Conservation (phyloP, 257 asterid genomes). For the Solanum pimpinellifolium region DNA sequence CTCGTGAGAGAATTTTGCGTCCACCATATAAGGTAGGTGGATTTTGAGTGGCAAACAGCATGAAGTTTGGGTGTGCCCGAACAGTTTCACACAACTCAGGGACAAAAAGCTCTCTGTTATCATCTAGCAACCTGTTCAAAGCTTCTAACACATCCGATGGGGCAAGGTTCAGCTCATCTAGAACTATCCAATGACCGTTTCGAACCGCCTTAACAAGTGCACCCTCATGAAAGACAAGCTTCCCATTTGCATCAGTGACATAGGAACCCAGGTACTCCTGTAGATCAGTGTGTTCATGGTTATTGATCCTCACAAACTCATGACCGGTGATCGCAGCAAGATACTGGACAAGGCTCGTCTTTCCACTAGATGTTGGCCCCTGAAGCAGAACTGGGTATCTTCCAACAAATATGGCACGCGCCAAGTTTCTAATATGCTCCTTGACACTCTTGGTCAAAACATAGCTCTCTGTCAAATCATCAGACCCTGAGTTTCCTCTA, state of each 20-base stretch:
- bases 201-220: constrained; percentile 91
- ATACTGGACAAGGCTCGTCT: constrained; percentile 87
- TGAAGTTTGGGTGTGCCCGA: constrained; percentile 74
- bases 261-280: constrained; percentile 96
- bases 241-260: constrained; percentile 78
- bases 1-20: constrained; percentile 89
- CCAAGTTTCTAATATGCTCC: constrained; percentile 66
- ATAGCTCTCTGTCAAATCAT: constrained; percentile 37
- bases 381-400: constrained; percentile 87
- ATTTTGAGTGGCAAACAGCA: constrained; percentile 97
- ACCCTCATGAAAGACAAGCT: constrained; percentile 86
- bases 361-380: constrained; percentile 99
- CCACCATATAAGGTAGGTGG: constrained; percentile 94
- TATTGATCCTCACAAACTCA: constrained; percentile 82
- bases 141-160: constrained; percentile 99
- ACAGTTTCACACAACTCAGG: constrained; percentile 78
- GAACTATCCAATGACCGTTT: constrained; percentile 87
- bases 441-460: constrained; percentile 61
- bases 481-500: constrained; percentile 5
- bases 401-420: constrained; percentile 64
- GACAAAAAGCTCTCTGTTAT: constrained; percentile 88
- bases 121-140: constrained; percentile 82
- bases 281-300: constrained; percentile 95
- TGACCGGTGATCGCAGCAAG: constrained; percentile 74
- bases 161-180: constrained; percentile 95